Evolutionary conservation across 371 early-diverging fungal species (phyloP), one percentile per base, ranked within the genome.

Genomic region (Parasitella parasitica): DNA sequence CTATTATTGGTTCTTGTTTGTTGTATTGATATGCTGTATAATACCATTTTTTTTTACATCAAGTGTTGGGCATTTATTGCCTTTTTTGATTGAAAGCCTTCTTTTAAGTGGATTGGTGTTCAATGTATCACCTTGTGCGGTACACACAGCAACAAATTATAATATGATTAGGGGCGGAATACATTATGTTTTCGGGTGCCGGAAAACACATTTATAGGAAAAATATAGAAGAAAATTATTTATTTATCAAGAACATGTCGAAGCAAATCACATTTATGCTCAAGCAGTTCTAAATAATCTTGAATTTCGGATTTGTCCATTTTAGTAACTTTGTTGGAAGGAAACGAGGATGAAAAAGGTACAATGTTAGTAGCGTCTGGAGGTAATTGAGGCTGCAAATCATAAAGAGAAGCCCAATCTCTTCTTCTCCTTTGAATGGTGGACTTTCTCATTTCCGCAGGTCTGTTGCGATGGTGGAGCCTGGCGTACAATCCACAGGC

Each of bases 401-500:
- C n/a, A 16, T 30, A 28, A 15, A 8, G 7, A 50, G 50, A 50
- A 15, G 50, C 76, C 82, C 85, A 86, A 39, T 85, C 87, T 1
- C 87, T 72, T 34, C 84, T 80, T 38, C 91, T 81, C 51, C 86
- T 78, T 52, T 88, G 86, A 61, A 88, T 86, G 30, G 84, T 87
- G 3, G 81, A 55, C 57, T 86, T 85, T 63, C 85, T 82, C 88
- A 90, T 86, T 24, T 78, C 78, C 1, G 81, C 74, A 0, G 86
- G 90, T 3, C 90, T 83, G 51, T 83, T 84, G 16, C 77, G 72
- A 53, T 83, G 80, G 61, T 97, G 94, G 5, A 93, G 80, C 54
- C 90, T 91, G 37, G 86, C 85, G 67, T 95, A 95, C n/a, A 95
- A 76, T 9, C 95, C 94, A 61, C 95, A 95, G 0, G 95, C 95